A percentile compares a stretch with the other conserved stretches of the same genome.
phyloP scores from a whole-genome alignment of 2,329 filamentous ascomycete genomes.

The Neonectria coccinea region DNA sequence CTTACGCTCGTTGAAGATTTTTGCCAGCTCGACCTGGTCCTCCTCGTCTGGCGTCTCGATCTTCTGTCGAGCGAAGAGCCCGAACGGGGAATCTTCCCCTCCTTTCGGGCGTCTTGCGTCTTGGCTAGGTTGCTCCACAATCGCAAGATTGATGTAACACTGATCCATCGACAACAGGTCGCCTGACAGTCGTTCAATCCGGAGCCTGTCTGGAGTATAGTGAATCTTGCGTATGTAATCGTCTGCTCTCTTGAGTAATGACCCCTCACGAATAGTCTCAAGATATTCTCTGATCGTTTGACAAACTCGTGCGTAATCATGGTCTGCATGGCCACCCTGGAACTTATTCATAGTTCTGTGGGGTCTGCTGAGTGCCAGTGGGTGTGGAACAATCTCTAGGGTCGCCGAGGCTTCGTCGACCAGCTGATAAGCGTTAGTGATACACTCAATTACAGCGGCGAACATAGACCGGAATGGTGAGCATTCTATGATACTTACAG shows the following conservation, averaged over 20 bases:
- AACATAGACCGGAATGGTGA: no score
- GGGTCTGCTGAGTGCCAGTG: background rate
- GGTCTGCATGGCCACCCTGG: background rate
- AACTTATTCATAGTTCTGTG: conserved; percentile 10
- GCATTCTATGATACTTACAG: no score
- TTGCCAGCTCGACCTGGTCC: conserved; percentile 40
- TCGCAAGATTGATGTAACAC: conserved; percentile 56
- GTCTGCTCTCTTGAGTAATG: conserved; percentile 16
- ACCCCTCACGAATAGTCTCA: background rate
- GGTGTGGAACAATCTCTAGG: background rate
- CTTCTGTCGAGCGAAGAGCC: conserved; percentile 41
- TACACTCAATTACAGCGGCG: no score
- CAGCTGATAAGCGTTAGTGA: background rate
- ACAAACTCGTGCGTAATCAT: background rate
- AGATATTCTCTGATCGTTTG: background rate
- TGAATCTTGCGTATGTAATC: conserved; percentile 38
- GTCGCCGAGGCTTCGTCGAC: conserved; percentile 1
- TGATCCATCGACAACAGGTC: conserved; percentile 48
- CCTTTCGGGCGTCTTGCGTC: background rate
- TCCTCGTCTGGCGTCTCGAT: conserved; percentile 38
- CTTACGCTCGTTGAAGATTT: conserved; percentile 46
- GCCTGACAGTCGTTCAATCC: conserved; percentile 52
- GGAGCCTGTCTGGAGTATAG: conserved; percentile 43
- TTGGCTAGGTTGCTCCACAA: conserved; percentile 44
- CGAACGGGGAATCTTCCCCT: conserved; percentile 10